These are phyloP conservation scores for Cyclotella atomus DNA, from an alignment of 108 stramenopile species.

Conservation along the genomic window DNA sequence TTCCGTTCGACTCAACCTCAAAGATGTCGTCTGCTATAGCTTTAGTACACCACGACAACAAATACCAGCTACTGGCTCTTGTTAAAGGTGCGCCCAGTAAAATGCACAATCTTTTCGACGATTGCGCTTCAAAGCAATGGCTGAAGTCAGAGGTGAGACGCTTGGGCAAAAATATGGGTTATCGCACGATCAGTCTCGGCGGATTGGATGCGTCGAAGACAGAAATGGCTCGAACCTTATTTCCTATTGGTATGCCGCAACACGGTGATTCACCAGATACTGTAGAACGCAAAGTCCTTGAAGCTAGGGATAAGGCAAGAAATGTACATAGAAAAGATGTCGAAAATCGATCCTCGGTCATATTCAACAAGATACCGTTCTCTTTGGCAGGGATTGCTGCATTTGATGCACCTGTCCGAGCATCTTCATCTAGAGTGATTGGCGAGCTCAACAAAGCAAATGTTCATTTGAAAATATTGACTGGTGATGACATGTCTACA, in stretches of 20 bases:
- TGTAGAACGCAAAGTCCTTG: conserved; percentile 19
- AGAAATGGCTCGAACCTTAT: conserved; percentile 19
- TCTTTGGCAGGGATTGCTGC: conserved; percentile 60
- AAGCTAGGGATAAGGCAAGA: conserved; percentile 22
- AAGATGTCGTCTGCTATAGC: conserved; percentile 64
- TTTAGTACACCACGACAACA: conserved; percentile 36
- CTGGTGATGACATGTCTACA: conserved; percentile 65
- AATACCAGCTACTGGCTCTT: conserved; percentile 37
- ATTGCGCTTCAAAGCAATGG: conserved; percentile 2
- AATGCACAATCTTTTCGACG: conserved; percentile 22
- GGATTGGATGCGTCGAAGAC: conserved; percentile 49
- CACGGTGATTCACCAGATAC: not conserved
- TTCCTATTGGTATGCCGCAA: conserved; percentile 55
- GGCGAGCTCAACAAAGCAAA: conserved; percentile 47
- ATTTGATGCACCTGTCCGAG: conserved; percentile 64
- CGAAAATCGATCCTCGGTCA: conserved; percentile 26
- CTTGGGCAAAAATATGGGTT: conserved; percentile 53
- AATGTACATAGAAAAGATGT: conserved; percentile 47
- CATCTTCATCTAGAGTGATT: conserved; percentile 55
- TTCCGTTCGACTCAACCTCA: conserved; percentile 65
- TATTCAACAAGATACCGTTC: conserved; percentile 11
- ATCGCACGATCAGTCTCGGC: conserved; percentile 53
- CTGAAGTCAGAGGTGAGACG: conserved; percentile 31
- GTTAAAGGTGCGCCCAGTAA: conserved; percentile 64
- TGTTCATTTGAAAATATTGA: conserved; percentile 59